phyloP scores from a whole-genome alignment of 1,139 yeast species.

The Pichiaceae sp. region DNA sequence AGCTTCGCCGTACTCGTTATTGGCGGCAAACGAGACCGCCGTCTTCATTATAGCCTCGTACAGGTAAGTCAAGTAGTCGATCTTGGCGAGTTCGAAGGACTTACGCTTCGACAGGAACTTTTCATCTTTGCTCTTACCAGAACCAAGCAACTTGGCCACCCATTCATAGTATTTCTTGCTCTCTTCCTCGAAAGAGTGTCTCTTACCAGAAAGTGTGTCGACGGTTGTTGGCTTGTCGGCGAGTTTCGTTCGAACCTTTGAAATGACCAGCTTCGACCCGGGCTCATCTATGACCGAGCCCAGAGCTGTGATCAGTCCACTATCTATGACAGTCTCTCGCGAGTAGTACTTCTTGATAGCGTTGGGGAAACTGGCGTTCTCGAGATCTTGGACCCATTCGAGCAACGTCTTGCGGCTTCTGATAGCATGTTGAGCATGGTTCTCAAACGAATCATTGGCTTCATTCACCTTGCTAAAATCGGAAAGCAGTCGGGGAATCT shows the following conservation, averaged over 20 bases:
- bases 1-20: conserved; percentile 24
- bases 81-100: conserved; percentile 58
- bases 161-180: conserved; percentile 70
- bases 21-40: conserved; percentile 19
- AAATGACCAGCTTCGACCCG: background rate
- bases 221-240: background rate
- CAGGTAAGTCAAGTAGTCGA: conserved; percentile 62
- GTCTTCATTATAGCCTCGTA: conserved; percentile 46
- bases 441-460: conserved; percentile 12
- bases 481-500: conserved; percentile 39
- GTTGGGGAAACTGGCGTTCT: conserved; percentile 10
- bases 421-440: conserved; percentile 10
- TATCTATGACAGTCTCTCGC: background rate
- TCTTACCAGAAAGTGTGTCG: conserved; percentile 14
- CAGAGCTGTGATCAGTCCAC: background rate
- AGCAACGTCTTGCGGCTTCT: conserved; percentile 10
- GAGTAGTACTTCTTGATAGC: background rate
- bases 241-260: background rate
- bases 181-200: conserved; percentile 53
- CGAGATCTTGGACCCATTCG: conserved; percentile 28
- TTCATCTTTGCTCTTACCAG: conserved; percentile 57
- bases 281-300: background rate
- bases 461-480: conserved; percentile 28
- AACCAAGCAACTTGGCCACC: conserved; percentile 60
- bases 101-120: conserved; percentile 53